phyloP scores from a whole-genome alignment of 2,329 filamentous ascomycete species.

The Albifimbria verrucaria region DNA sequence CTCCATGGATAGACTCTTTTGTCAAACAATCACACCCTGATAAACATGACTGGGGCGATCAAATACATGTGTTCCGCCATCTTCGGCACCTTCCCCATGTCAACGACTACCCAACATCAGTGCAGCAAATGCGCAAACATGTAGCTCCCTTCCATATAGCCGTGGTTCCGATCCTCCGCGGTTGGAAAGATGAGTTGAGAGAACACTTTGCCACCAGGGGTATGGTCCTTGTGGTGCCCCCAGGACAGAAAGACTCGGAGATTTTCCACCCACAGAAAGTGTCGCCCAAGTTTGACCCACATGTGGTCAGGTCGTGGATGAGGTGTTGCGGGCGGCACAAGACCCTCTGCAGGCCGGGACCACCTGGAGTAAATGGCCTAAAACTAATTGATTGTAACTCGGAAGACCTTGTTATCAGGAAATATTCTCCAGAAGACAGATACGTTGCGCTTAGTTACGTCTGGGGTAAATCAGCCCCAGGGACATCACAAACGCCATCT shows the following conservation, averaged over 20 bases:
- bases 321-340: not conserved
- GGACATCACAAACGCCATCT: not conserved
- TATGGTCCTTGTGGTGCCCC: not conserved
- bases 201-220: not conserved
- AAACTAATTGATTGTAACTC: conserved; percentile 1
- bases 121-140: not conserved
- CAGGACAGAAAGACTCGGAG: not conserved
- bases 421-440: not conserved
- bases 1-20: not conserved
- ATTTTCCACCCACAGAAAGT: not conserved
- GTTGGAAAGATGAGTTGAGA: not conserved
- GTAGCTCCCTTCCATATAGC: not conserved
- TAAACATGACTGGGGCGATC: not conserved
- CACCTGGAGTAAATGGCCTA: not conserved
- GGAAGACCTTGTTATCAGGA: not conserved
- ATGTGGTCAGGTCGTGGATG: not conserved
- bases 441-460: conserved; percentile 1
- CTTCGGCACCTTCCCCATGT: conserved; percentile 1
- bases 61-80: not conserved
- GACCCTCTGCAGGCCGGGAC: not conserved
- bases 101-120: not conserved
- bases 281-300: not conserved
- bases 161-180: not conserved
- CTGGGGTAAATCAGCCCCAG: not conserved
- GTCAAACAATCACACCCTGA: not conserved